These are phyloP conservation scores for Suhomyces kunorum DNA, from an alignment of 1,139 yeast genomes.

Conservation along the genomic window DNA sequence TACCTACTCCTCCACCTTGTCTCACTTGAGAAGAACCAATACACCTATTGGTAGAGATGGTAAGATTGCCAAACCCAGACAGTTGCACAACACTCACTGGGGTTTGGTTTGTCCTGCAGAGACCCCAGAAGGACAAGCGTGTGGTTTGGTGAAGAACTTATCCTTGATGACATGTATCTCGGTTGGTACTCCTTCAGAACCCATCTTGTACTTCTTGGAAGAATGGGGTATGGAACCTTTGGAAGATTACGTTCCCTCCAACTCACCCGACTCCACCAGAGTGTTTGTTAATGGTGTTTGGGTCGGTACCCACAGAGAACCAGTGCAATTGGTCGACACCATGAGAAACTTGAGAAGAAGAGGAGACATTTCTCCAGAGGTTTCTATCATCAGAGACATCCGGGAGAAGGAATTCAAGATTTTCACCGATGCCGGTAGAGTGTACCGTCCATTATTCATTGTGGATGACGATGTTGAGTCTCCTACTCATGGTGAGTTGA, in stretches of 20 bases:
- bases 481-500: constrained; percentile 75
- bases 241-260: constrained; percentile 93
- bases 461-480: constrained; percentile 84
- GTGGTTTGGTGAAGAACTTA: constrained; percentile 96
- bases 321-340: constrained; percentile 85
- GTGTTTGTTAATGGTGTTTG: constrained; percentile 98
- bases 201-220: constrained; percentile 87
- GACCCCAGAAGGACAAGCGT: constrained; percentile 99
- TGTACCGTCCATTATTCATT: constrained; percentile 88
- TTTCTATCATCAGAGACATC: constrained; percentile 93
- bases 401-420: constrained; percentile 94
- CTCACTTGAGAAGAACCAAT: constrained; percentile 97
- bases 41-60: constrained; percentile 99
- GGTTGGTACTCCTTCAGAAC: constrained; percentile 97
- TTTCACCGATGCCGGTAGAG: constrained; percentile 98
- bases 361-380: constrained; percentile 96
- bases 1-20: constrained; percentile 94
- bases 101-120: constrained; percentile 99
- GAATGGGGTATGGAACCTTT: constrained; percentile 99
- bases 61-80: constrained; percentile 97
- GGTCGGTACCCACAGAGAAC: constrained; percentile 98
- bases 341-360: constrained; percentile 90
- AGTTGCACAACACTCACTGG: constrained; percentile 98
- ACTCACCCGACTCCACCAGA: constrained; percentile 88
- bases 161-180: constrained; percentile 97